Percentiles rank a stretch among this genome's conserved stretches.
Conservation (phyloP, 805 yeast species). For the Candida boidinii region DNA sequence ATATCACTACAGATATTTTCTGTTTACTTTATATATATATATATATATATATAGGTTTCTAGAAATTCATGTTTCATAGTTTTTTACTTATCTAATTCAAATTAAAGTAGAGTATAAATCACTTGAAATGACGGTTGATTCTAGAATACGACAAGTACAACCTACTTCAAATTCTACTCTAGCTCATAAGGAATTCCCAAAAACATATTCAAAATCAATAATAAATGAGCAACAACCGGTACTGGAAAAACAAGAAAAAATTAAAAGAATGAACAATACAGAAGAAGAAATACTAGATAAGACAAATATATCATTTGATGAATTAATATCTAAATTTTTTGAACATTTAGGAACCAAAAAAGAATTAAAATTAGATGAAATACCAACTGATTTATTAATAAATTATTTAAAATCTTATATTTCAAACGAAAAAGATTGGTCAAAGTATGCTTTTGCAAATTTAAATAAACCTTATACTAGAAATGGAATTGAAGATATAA, state of each 20-base stretch:
- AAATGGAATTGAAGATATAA: slow-evolving; percentile 69
- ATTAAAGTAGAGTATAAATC: no score
- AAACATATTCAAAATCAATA: not conserved
- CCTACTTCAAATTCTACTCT: not conserved
- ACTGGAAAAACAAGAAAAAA: not conserved
- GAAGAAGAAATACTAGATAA: no score
- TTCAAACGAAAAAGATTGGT: slow-evolving; percentile 48
- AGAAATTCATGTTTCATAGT: no score
- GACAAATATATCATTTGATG: not conserved
- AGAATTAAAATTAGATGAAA: slow-evolving; percentile 28
- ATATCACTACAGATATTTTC: no score
- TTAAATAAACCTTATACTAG: slow-evolving; percentile 43
- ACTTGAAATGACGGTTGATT: no score
- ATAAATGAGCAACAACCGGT: not conserved
- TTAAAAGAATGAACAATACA: not conserved
- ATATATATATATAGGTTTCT: no score
- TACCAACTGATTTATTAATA: slow-evolving; percentile 41
- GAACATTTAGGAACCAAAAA: not conserved
- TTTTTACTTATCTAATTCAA: no score
- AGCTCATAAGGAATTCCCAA: not conserved
- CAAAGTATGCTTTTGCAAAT: slow-evolving; percentile 46
- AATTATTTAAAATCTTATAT: slow-evolving; percentile 38
- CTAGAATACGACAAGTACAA: no score
- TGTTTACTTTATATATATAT: no score
- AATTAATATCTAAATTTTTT: not conserved